Conservation (phyloP, 192 early-diverging fungal genomes). For the Entomortierella beljakovae region DNA sequence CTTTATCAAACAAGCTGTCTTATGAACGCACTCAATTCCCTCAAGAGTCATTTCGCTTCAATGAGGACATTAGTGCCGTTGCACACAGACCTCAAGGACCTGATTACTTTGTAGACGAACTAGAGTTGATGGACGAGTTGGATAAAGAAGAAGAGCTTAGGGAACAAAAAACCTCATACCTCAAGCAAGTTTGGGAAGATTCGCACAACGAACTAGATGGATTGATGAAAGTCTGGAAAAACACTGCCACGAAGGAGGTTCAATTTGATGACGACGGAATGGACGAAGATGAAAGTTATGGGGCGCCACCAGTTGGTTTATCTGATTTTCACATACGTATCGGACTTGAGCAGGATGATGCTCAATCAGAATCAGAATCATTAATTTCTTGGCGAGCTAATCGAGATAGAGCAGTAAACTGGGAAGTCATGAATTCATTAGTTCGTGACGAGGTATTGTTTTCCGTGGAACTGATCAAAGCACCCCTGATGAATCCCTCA, state of each 20-base stretch:
- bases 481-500: not conserved
- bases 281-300: slow-evolving; percentile 14
- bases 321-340: slow-evolving; percentile 12
- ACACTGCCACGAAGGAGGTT: not conserved
- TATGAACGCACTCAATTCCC: slow-evolving; percentile 12
- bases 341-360: slow-evolving; percentile 6
- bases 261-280: slow-evolving; percentile 5
- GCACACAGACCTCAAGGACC: not conserved
- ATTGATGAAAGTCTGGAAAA: slow-evolving; percentile 19
- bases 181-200: not conserved
- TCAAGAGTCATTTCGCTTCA: slow-evolving; percentile 25
- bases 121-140: slow-evolving; percentile 14
- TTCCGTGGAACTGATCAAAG: slow-evolving; percentile 17
- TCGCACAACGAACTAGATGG: slow-evolving; percentile 5
- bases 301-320: not conserved
- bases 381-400: slow-evolving; percentile 29
- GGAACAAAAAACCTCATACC: not conserved
- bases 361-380: too few relatives aligned
- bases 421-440: not conserved
- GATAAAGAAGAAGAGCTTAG: not conserved
- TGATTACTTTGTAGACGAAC: slow-evolving; percentile 17
- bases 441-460: slow-evolving; percentile 2
- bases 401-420: slow-evolving; percentile 31
- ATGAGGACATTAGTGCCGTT: slow-evolving; percentile 4
- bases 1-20: not conserved